Evolutionary conservation across 164 flowering plant species (phyloP).

Genomic region (Houttuynia cordata): DNA sequence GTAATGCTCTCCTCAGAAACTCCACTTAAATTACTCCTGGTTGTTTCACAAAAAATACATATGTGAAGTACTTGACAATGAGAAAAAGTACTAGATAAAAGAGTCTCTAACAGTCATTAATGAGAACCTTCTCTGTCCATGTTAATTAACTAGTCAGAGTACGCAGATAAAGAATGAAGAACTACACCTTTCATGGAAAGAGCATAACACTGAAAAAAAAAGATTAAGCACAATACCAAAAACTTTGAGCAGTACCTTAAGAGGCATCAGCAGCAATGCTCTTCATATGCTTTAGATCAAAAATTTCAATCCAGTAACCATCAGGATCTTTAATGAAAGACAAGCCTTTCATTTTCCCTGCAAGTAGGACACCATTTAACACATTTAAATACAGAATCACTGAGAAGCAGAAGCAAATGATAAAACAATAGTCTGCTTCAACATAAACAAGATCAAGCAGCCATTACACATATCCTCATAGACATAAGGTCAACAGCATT

Average conservation of each 20-base stretch:
- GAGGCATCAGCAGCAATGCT: slow-evolving; percentile 26
- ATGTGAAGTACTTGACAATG: too few species aligned
- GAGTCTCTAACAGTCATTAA: too few species aligned
- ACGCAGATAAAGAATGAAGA: too few species aligned
- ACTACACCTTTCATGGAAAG: too few species aligned
- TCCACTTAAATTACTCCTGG: too few species aligned
- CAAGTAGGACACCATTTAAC: slow-evolving; percentile 1
- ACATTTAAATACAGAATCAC: not conserved
- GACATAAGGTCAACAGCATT: not conserved
- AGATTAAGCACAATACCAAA: not conserved
- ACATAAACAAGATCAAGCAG: too few species aligned
- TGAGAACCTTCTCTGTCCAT: too few species aligned
- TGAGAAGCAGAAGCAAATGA: not conserved
- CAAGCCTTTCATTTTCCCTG: slow-evolving; percentile 76
- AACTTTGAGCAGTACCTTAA: slow-evolving; percentile 10
- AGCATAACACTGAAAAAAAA: not conserved
- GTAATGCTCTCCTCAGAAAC: too few species aligned
- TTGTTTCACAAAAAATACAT: too few species aligned
- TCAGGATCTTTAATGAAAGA: slow-evolving; percentile 88
- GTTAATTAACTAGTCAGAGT: too few species aligned
- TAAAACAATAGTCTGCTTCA: not conserved
- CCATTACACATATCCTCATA: too few species aligned
- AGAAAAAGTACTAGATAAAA: too few species aligned
- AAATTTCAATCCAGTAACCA: slow-evolving; percentile 92
- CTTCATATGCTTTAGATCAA: slow-evolving; percentile 57